Conservation (phyloP, 169 alveolate genomes). For the Eimeria falciformis region DNA sequence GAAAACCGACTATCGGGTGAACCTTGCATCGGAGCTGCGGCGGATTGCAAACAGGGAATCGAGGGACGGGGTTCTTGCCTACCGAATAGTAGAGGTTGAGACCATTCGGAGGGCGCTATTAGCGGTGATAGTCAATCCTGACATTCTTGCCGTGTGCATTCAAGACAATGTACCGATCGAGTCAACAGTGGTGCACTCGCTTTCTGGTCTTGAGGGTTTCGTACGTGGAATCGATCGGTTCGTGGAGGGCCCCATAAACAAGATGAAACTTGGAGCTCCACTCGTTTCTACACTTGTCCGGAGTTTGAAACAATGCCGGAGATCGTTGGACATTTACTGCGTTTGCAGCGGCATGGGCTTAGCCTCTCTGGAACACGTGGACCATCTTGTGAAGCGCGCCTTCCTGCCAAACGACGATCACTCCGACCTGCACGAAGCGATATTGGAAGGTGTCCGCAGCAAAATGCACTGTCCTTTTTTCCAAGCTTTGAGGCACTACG, state of each 20-base stretch:
- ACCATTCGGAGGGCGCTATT: constrained; percentile 81
- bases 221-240: constrained; percentile 82
- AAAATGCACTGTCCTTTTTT: constrained; percentile 82
- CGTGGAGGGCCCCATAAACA: constrained; percentile 79
- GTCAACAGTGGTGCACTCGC: not conserved
- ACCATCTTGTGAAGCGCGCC: constrained; percentile 78
- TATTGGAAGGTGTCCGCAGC: constrained; percentile 81
- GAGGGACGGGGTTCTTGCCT: constrained; percentile 39
- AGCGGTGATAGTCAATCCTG: constrained; percentile 81
- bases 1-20: constrained; percentile 44
- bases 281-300: constrained; percentile 72
- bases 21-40: constrained; percentile 55
- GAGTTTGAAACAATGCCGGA: constrained; percentile 78
- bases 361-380: constrained; percentile 77
- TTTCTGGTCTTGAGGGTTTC: constrained; percentile 74
- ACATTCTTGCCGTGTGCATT: constrained; percentile 82
- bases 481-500: constrained; percentile 81
- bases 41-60: constrained; percentile 27
- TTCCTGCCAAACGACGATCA: constrained; percentile 83
- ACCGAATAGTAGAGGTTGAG: constrained; percentile 82
- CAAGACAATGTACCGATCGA: constrained; percentile 81
- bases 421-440: constrained; percentile 83
- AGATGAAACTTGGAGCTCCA: constrained; percentile 80
- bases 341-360: constrained; percentile 82
- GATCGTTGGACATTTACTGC: constrained; percentile 83